A percentile compares a stretch with the other conserved stretches of the same genome.
phyloP scores from a whole-genome alignment of 2,329 filamentous ascomycete genomes.

The Alternaria sp. region DNA sequence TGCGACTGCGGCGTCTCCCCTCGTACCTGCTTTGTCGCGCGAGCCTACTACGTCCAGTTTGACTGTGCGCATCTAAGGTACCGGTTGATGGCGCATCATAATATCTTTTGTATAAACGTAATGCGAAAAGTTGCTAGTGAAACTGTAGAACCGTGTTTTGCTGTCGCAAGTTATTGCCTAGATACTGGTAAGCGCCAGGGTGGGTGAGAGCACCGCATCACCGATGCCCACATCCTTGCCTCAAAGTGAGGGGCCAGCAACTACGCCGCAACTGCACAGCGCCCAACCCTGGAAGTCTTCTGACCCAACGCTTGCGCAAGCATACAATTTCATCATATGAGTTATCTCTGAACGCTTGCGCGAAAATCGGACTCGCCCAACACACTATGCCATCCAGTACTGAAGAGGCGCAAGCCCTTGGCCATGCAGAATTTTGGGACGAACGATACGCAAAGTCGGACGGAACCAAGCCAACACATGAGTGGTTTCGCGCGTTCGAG shows the following conservation, averaged over 20 bases:
- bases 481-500: slow-evolving; percentile 61
- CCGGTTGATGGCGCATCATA: neutral
- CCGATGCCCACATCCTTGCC: neutral
- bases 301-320: neutral
- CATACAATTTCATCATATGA: neutral
- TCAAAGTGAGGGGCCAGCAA: neutral
- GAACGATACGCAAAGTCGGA: slow-evolving; percentile 51
- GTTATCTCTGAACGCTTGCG: neutral
- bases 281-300: too few species aligned
- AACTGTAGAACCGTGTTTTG: too few species aligned
- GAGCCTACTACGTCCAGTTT: too few species aligned
- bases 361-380: neutral
- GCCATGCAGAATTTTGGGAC: slow-evolving; percentile 56
- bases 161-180: too few species aligned
- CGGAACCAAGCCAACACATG: slow-evolving; percentile 52
- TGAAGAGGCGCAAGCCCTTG: slow-evolving; percentile 12
- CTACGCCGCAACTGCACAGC: neutral
- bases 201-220: too few species aligned
- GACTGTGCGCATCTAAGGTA: neutral
- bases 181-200: too few species aligned
- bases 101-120: neutral
- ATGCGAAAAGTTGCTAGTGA: neutral
- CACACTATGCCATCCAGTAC: slow-evolving; percentile 12
- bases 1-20: too few species aligned
- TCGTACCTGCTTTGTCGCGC: too few species aligned